phyloP scores from a whole-genome alignment of 2,329 filamentous ascomycete species.

The Didymella arachidicola region DNA sequence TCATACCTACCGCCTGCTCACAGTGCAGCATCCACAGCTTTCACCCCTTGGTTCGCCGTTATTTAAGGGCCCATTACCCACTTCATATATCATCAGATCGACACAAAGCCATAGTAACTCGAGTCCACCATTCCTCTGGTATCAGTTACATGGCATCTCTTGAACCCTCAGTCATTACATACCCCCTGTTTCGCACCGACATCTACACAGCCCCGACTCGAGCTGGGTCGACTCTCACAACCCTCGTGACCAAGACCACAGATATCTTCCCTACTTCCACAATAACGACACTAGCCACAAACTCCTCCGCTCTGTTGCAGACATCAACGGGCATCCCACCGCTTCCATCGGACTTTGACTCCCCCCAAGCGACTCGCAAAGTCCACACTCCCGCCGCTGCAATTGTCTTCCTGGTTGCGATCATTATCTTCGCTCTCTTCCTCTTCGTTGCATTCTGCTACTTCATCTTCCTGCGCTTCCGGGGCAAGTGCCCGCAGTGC shows the following conservation, averaged over 20 bases:
- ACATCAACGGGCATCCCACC: background rate
- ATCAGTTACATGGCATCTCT: background rate
- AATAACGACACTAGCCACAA: background rate
- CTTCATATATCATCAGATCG: background rate
- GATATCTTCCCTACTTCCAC: background rate
- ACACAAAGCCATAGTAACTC: background rate
- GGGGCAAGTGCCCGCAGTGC: conserved; percentile 1
- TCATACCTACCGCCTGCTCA: background rate
- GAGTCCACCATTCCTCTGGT: background rate
- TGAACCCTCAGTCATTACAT: background rate
- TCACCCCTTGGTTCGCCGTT: background rate
- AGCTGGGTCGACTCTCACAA: background rate
- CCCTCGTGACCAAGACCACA: background rate
- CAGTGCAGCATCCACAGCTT: background rate
- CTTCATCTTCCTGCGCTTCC: conserved; percentile 4
- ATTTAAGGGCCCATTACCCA: background rate
- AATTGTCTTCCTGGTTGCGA: background rate
- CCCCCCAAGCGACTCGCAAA: background rate
- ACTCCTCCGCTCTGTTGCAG: background rate
- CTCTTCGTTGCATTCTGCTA: background rate
- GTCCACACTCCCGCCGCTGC: background rate
- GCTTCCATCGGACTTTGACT: background rate
- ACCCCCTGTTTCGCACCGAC: background rate
- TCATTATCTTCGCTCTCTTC: background rate
- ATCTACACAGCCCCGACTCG: background rate